Percentiles rank a stretch among this genome's conserved stretches.
Evolutionary conservation across 805 yeast genomes (phyloP).

Genomic region (Teunomyces panamensis): DNA sequence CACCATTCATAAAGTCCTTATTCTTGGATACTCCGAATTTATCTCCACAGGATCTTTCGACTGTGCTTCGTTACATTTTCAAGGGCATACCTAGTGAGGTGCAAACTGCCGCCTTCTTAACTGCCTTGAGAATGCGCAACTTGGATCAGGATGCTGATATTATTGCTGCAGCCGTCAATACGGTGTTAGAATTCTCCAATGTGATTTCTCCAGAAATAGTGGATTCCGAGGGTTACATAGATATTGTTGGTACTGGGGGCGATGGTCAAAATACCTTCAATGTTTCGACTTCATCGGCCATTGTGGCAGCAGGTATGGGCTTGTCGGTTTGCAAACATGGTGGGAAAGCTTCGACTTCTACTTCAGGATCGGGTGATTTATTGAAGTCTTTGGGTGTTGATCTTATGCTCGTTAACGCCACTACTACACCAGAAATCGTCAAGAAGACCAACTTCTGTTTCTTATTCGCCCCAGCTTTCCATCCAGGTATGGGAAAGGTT

Average conservation of each 20-base stretch:
- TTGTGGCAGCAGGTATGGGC: slow-evolving; percentile 88
- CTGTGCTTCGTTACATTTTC: slow-evolving; percentile 61
- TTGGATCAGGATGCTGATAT: slow-evolving; percentile 78
- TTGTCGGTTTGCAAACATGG: slow-evolving; percentile 90
- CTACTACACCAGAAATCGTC: slow-evolving; percentile 59
- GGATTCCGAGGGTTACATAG: slow-evolving; percentile 58
- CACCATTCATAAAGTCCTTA: slow-evolving; percentile 66
- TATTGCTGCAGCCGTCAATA: slow-evolving; percentile 81
- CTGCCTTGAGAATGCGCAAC: slow-evolving; percentile 69
- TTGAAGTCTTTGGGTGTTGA: slow-evolving; percentile 82
- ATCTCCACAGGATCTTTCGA: slow-evolving; percentile 60
- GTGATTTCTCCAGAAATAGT: slow-evolving; percentile 45
- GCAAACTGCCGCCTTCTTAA: slow-evolving; percentile 75
- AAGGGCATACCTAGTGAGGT: slow-evolving; percentile 60
- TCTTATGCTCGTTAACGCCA: slow-evolving; percentile 60
- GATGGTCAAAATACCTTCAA: slow-evolving; percentile 97
- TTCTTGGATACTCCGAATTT: slow-evolving; percentile 59
- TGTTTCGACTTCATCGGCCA: slow-evolving; percentile 92
- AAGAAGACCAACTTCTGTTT: slow-evolving; percentile 56
- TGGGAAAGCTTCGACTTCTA: slow-evolving; percentile 92
- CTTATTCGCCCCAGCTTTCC: slow-evolving; percentile 91
- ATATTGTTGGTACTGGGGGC: slow-evolving; percentile 98
- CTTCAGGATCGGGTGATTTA: slow-evolving; percentile 92
- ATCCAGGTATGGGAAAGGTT: slow-evolving; percentile 83
- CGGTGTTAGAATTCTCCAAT: slow-evolving; percentile 65